Percentiles rank a stretch among this genome's conserved stretches.
These are phyloP conservation scores for Apiospora aurea DNA, from an alignment of 2,329 filamentous ascomycete genomes.

Conservation along the genomic window DNA sequence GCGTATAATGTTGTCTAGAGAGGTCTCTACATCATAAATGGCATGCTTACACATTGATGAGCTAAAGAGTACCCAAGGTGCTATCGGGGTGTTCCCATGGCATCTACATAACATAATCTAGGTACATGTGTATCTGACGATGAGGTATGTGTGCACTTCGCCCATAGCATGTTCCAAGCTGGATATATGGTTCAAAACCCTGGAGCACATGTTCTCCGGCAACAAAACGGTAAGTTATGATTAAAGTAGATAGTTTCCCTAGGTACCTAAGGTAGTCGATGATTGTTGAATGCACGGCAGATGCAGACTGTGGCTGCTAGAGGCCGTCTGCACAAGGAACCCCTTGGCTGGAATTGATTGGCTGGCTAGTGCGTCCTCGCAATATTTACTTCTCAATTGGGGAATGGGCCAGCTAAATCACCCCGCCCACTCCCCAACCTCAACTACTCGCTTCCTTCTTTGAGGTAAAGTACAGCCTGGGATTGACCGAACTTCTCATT, in stretches of 20 bases:
- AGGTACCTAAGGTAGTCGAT: neutral
- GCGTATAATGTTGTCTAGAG: neutral
- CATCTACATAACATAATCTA: too few species aligned
- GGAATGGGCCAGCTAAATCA: slow-evolving; percentile 19
- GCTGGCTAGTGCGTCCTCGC: slow-evolving; percentile 7
- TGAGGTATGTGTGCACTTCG: too few species aligned
- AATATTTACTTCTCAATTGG: slow-evolving; percentile 20
- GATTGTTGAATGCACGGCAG: neutral
- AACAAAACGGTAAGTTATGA: too few species aligned
- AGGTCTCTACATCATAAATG: neutral
- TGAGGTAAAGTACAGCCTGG: neutral
- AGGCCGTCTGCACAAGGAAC: slow-evolving; percentile 2
- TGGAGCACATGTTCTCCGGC: neutral
- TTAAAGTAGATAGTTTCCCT: neutral
- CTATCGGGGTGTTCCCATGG: too few species aligned
- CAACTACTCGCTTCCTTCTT: neutral
- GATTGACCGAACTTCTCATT: slow-evolving; percentile 15
- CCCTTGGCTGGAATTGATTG: slow-evolving; percentile 6
- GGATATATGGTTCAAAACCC: too few species aligned
- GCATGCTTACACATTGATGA: too few species aligned
- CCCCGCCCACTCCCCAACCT: slow-evolving; percentile 9
- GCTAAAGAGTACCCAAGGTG: too few species aligned
- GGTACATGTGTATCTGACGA: too few species aligned
- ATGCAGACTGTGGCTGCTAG: slow-evolving; percentile 16
- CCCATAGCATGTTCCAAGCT: neutral